These are phyloP conservation scores for Stephanodiscus triporus DNA, from an alignment of 108 stramenopile species.

Conservation along the genomic window DNA sequence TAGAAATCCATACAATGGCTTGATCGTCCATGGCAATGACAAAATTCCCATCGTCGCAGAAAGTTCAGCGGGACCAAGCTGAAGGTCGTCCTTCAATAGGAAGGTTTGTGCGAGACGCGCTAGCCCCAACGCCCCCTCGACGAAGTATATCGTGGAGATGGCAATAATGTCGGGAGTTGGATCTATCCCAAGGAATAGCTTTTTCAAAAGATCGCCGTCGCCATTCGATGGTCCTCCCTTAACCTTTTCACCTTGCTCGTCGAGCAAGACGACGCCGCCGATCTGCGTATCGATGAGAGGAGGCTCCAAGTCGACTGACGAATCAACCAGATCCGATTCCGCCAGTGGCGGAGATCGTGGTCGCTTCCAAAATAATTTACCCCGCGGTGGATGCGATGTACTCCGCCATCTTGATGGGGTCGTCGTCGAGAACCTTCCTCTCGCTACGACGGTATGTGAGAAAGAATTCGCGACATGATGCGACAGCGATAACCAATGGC, in stretches of 20 bases:
- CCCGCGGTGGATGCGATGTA: background rate
- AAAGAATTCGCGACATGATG: background rate
- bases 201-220: constrained; percentile 16
- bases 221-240: background rate
- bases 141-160: constrained; percentile 93
- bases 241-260: background rate
- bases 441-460: background rate
- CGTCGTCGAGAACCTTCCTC: background rate
- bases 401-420: background rate
- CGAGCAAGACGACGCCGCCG: background rate
- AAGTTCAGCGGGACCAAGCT: constrained; percentile 89
- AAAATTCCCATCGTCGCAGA: constrained; percentile 90
- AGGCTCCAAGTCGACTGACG: background rate
- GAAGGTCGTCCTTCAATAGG: constrained; percentile 93
- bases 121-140: constrained; percentile 94
- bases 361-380: background rate
- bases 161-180: constrained; percentile 85
- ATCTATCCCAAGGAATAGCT: constrained; percentile 70
- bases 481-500: background rate
- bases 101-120: constrained; percentile 93
- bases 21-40: constrained; percentile 91
- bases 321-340: background rate
- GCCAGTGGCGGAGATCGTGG: background rate
- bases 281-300: background rate
- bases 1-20: constrained; percentile 93